Percentiles rank a stretch among this genome's conserved stretches.
phyloP scores from a whole-genome alignment of 1,284 basidiomycete species.

The Megacollybia platyphylla region DNA sequence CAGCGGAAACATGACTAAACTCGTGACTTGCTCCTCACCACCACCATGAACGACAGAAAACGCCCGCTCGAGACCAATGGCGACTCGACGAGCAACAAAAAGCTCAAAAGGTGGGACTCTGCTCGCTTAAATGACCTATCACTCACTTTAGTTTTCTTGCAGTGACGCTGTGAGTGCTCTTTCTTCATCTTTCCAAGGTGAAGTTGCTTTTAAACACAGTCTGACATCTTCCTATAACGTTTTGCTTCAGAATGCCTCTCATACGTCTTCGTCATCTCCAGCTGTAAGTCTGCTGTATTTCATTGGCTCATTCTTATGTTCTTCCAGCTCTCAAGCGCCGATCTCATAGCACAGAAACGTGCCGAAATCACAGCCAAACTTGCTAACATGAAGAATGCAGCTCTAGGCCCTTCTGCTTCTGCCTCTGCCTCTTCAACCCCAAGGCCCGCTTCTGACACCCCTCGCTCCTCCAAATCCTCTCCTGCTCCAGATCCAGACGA shows the following conservation, averaged over 20 bases:
- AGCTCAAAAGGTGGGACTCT: slow-evolving; percentile 48
- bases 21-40: too few species aligned
- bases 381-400: slow-evolving; percentile 50
- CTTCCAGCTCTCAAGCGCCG: slow-evolving; percentile 32
- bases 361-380: slow-evolving; percentile 80
- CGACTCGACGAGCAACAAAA: slow-evolving; percentile 43
- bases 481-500: slow-evolving; percentile 39
- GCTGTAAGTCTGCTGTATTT: slow-evolving; percentile 21
- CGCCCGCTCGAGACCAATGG: slow-evolving; percentile 35
- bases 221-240: slow-evolving; percentile 64
- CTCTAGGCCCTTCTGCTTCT: slow-evolving; percentile 17
- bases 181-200: slow-evolving; percentile 42
- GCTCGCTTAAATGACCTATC: slow-evolving; percentile 8
- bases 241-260: slow-evolving; percentile 43
- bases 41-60: slow-evolving; percentile 37
- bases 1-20: too few species aligned
- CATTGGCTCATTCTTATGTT: slow-evolving; percentile 3
- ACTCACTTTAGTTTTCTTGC: slow-evolving; percentile 3
- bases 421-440: slow-evolving; percentile 16
- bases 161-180: slow-evolving; percentile 60
- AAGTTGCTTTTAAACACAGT: slow-evolving; percentile 39
- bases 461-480: slow-evolving; percentile 20
- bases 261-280: slow-evolving; percentile 25
- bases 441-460: slow-evolving; percentile 13
- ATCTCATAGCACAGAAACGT: slow-evolving; percentile 65